A percentile compares a stretch with the other conserved stretches of the same genome.
phyloP scores from a whole-genome alignment of 2,329 filamentous ascomycete genomes.

The Aspergillus ibericus region DNA sequence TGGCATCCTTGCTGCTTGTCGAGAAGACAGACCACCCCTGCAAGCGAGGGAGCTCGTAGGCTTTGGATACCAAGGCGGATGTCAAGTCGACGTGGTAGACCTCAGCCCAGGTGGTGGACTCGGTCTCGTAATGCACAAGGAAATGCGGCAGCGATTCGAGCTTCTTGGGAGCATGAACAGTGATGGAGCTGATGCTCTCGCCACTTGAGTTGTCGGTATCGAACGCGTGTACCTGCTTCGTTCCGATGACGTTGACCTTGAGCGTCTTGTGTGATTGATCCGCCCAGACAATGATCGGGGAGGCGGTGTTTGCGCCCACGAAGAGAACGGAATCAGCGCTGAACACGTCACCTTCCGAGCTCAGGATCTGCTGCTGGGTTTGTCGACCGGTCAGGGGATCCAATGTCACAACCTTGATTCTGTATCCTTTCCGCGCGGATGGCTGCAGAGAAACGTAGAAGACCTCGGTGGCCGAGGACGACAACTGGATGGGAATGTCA shows the following conservation, averaged over 20 bases:
- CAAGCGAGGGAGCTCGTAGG: constrained; percentile 74
- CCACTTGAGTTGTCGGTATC: constrained; percentile 42
- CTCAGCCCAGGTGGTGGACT: constrained; percentile 72
- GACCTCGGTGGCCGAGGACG: constrained; percentile 65
- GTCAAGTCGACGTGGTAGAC: constrained; percentile 81
- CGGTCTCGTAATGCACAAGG: constrained; percentile 75
- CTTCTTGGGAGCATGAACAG: constrained; percentile 71
- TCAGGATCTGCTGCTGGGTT: constrained; percentile 68
- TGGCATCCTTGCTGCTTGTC: constrained; percentile 72
- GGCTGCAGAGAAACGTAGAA: constrained; percentile 75
- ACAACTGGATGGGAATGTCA: constrained; percentile 74
- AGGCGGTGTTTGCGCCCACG: constrained; percentile 41
- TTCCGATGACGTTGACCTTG: constrained; percentile 48
- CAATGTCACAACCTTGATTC: constrained; percentile 71
- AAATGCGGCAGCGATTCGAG: constrained; percentile 76
- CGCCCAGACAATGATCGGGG: constrained; percentile 46
- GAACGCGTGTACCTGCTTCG: constrained; percentile 41
- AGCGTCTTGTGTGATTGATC: constrained; percentile 46
- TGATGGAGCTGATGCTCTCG: constrained; percentile 55
- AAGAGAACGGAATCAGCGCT: constrained; percentile 42
- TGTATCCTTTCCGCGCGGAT: constrained; percentile 66
- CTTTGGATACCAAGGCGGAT: constrained; percentile 67
- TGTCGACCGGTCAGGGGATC: constrained; percentile 73
- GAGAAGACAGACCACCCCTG: constrained; percentile 73
- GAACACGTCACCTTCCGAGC: constrained; percentile 70